Percentiles rank a stretch among this genome's conserved stretches.
These are phyloP conservation scores for Wallacemonas sp. DNA, from an alignment of 208 protist species.

Conservation along the genomic window DNA sequence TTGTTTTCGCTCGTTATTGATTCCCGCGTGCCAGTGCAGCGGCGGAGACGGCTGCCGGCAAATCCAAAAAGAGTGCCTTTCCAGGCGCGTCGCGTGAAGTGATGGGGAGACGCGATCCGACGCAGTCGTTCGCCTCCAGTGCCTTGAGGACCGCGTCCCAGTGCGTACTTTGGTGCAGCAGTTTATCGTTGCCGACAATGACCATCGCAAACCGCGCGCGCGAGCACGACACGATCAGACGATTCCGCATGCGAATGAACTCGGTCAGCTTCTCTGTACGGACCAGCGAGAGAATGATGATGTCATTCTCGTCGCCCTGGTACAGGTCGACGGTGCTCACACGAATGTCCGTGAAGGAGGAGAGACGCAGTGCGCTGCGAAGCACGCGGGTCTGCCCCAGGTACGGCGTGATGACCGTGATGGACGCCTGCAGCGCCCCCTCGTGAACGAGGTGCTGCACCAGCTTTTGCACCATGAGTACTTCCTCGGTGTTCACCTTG, in stretches of 20 bases:
- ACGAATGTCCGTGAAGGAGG: slow-evolving; percentile 65
- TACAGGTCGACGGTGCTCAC: slow-evolving; percentile 95
- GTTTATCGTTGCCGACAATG: slow-evolving; percentile 78
- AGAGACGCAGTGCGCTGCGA: slow-evolving; percentile 67
- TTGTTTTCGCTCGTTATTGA: no score
- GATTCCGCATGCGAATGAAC: slow-evolving; percentile 93
- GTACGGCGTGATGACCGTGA: slow-evolving; percentile 95
- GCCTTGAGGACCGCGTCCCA: slow-evolving; percentile 73
- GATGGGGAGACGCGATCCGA: slow-evolving; percentile 73
- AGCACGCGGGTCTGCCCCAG: slow-evolving; percentile 90
- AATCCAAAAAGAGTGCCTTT: background rate
- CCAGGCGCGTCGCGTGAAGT: slow-evolving; percentile 38
- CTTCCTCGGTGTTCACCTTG: slow-evolving; percentile 87
- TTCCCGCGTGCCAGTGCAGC: slow-evolving; percentile 24
- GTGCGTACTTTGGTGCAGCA: slow-evolving; percentile 76
- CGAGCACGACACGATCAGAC: slow-evolving; percentile 94
- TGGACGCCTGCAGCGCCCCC: slow-evolving; percentile 85
- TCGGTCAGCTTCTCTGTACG: slow-evolving; percentile 93
- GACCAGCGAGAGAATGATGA: slow-evolving; percentile 94
- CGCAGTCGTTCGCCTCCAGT: slow-evolving; percentile 49
- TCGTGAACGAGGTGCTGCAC: slow-evolving; percentile 76
- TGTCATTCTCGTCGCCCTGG: slow-evolving; percentile 95
- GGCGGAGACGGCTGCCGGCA: slow-evolving; percentile 31
- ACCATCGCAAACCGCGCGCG: slow-evolving; percentile 92
- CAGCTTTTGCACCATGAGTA: slow-evolving; percentile 75